Conservation (phyloP, 139 green algal species). For the Mesostigma viride region DNA sequence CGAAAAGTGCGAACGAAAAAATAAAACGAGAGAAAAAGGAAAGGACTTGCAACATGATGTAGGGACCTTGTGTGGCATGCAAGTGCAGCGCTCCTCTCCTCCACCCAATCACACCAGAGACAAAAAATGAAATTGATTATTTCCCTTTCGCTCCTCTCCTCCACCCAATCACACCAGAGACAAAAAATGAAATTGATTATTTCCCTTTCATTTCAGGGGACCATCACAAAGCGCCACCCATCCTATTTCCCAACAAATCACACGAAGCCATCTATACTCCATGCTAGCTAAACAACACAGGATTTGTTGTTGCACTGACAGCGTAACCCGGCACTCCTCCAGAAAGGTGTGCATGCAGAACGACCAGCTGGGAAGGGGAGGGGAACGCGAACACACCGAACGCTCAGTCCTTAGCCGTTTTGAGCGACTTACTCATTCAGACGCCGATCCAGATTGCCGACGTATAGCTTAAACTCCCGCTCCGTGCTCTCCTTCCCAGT, state of each 20-base stretch:
- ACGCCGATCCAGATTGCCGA: conserved; percentile 29
- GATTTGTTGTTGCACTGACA: neutral
- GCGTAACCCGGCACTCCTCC: neutral
- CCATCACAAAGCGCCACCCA: too few relatives aligned
- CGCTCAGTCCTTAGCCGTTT: neutral
- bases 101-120: neutral
- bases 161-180: neutral
- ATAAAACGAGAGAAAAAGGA: too few relatives aligned
- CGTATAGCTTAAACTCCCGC: conserved; percentile 33
- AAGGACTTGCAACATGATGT: neutral
- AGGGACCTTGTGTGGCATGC: neutral
- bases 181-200: too few relatives aligned
- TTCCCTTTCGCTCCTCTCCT: neutral
- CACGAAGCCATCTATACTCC: neutral
- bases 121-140: too few relatives aligned
- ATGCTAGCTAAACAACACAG: neutral
- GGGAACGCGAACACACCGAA: too few relatives aligned
- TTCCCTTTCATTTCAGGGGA: too few relatives aligned
- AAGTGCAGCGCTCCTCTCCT: neutral
- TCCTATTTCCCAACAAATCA: neutral
- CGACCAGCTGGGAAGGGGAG: neutral
- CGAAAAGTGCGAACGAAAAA: too few relatives aligned
- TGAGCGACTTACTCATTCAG: conserved; percentile 19
- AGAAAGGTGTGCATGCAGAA: neutral
- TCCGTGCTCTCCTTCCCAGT: too few relatives aligned